Percentiles rank a stretch among this genome's conserved stretches.
Conservation (phyloP, 2,329 filamentous ascomycete genomes). For the Fusarium tanahbumbuense region DNA sequence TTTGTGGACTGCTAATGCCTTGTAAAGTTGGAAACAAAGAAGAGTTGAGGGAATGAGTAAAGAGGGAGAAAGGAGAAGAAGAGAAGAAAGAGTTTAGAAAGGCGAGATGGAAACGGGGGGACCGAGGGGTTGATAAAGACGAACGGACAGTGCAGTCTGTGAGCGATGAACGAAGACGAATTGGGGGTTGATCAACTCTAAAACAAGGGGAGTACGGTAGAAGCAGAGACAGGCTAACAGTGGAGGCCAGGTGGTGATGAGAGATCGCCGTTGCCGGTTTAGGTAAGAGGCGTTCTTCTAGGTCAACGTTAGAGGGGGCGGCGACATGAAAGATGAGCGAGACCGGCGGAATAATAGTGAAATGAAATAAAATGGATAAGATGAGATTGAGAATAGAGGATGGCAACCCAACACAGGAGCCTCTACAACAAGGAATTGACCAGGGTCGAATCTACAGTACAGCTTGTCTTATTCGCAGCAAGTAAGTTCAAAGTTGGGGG, state of each 20-base stretch:
- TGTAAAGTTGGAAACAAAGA: conserved; percentile 27
- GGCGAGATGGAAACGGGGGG: conserved; percentile 20
- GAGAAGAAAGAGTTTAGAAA: conserved; percentile 25
- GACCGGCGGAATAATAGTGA: conserved; percentile 27
- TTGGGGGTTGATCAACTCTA: conserved; percentile 46
- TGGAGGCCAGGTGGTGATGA: conserved; percentile 34
- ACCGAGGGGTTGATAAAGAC: conserved; percentile 43
- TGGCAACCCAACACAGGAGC: neutral
- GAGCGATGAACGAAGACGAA: conserved; percentile 33
- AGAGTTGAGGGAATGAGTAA: conserved; percentile 21
- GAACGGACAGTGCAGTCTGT: conserved; percentile 16
- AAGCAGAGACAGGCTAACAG: conserved; percentile 27
- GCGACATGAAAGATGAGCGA: conserved; percentile 35
- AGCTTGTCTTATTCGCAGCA: conserved; percentile 9
- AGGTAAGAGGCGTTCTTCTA: conserved; percentile 34
- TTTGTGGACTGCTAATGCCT: conserved; percentile 40
- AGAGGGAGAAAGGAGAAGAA: conserved; percentile 3
- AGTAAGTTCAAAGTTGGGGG: neutral
- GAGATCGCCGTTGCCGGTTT: conserved; percentile 47
- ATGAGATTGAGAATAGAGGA: neutral
- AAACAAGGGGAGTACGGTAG: conserved; percentile 32
- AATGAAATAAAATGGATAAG: conserved; percentile 2
- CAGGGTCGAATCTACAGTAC: conserved; percentile 4
- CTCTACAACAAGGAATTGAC: conserved; percentile 7
- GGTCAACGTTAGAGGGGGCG: conserved; percentile 32